Evolutionary conservation across 345 rosid species (phyloP).

Genomic region (Hevea brasiliensis): DNA sequence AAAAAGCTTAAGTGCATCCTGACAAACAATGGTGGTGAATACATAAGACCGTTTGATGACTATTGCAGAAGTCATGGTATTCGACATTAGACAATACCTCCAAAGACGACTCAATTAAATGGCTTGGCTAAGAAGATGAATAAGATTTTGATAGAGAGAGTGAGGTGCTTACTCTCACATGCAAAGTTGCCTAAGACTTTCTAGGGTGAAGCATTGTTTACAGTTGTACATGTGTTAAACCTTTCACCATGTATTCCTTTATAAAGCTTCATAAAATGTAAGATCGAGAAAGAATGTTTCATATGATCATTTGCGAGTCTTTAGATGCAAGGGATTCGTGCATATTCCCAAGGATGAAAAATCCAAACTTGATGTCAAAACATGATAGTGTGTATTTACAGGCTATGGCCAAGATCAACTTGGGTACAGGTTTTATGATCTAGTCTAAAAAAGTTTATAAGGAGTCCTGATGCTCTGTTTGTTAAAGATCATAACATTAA

Average conservation of each 20-base stretch:
- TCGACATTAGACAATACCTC: no score
- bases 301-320: background rate
- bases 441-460: no score
- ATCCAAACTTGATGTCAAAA: background rate
- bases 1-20: no score
- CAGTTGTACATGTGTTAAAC: no score
- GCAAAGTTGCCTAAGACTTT: background rate
- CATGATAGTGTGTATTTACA: background rate
- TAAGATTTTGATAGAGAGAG: background rate
- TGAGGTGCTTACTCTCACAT: background rate
- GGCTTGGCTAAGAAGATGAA: no score
- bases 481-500: no score
- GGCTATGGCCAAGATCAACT: background rate
- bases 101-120: no score
- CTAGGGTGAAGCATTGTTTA: background rate
- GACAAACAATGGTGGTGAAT: no score
- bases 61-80: no score
- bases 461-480: background rate
- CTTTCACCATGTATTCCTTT: no score
- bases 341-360: background rate
- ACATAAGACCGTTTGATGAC: no score
- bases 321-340: background rate
- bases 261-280: background rate
- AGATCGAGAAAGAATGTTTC: background rate
- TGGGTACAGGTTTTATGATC: no score